These are phyloP conservation scores for Venturia effusa DNA, from an alignment of 2,329 filamentous ascomycete species.

Conservation along the genomic window DNA sequence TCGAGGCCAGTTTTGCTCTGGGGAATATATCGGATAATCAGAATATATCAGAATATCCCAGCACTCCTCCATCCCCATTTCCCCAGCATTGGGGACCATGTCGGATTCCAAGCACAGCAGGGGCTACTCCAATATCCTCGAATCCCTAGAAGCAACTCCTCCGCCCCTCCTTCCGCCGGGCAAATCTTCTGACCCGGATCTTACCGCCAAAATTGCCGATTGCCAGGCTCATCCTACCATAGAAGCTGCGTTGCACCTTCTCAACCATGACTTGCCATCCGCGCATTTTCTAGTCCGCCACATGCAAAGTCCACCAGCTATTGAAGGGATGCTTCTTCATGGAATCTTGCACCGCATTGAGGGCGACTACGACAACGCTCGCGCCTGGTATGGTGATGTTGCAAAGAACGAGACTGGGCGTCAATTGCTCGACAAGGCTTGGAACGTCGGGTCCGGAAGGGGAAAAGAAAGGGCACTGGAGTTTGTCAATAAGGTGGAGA, in stretches of 20 bases:
- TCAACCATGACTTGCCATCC: constrained; percentile 39
- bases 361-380: constrained; percentile 38
- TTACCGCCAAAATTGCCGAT: constrained; percentile 7
- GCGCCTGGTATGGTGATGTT: constrained; percentile 39
- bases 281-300: constrained; percentile 43
- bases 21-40: no score
- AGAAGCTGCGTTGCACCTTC: constrained; percentile 40
- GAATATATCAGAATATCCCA: background rate
- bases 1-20: background rate
- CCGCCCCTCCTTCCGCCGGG: constrained; percentile 7
- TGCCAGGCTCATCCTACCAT: constrained; percentile 36
- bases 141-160: background rate
- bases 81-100: background rate
- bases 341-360: constrained; percentile 41
- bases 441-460: constrained; percentile 7
- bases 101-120: background rate
- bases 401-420: constrained; percentile 15
- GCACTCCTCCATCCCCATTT: background rate
- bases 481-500: constrained; percentile 29
- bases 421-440: constrained; percentile 12
- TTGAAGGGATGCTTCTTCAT: constrained; percentile 42
- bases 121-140: background rate
- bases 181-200: background rate
- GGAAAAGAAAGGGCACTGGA: constrained; percentile 15
- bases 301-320: constrained; percentile 38